Conservation (phyloP, 108 stramenopile genomes). For the Schizochytrium sp. region DNA sequence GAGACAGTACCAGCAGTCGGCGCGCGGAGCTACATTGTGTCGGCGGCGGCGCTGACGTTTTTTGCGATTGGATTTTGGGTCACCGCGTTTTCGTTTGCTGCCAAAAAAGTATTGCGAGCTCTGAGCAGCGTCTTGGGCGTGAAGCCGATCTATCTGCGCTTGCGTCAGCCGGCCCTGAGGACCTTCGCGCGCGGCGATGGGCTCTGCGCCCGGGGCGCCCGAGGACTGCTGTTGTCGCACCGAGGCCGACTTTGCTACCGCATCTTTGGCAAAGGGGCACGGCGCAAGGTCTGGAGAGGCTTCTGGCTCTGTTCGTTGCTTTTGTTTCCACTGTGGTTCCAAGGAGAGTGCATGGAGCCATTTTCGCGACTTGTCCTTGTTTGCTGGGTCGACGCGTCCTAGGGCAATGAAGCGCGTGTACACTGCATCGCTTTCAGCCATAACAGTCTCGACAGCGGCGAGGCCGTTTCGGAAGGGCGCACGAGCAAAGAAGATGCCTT, state of each 20-base stretch:
- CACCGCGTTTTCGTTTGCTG: background rate
- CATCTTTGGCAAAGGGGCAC: background rate
- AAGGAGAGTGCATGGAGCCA: background rate
- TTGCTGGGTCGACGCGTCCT: background rate
- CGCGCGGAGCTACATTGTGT: background rate
- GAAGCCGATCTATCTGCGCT: background rate
- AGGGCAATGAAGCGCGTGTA: background rate
- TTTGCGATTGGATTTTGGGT: background rate
- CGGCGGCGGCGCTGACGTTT: background rate
- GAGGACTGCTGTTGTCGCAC: background rate
- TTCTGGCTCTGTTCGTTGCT: background rate
- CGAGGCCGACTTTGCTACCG: background rate
- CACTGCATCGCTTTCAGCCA: background rate
- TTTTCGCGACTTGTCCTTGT: background rate
- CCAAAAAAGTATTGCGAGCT: background rate
- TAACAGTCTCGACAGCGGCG: background rate
- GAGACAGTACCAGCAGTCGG: conserved; percentile 2
- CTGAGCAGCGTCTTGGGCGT: background rate
- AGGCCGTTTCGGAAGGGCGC: background rate
- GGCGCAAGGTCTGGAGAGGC: background rate
- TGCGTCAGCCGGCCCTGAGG: background rate
- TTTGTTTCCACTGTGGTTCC: background rate
- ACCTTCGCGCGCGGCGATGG: too few relatives aligned
- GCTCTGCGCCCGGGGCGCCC: too few relatives aligned
- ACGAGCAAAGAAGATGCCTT: background rate